These are phyloP conservation scores for Clonostachys chloroleuca DNA, from an alignment of 2,329 filamentous ascomycete genomes.

Conservation along the genomic window DNA sequence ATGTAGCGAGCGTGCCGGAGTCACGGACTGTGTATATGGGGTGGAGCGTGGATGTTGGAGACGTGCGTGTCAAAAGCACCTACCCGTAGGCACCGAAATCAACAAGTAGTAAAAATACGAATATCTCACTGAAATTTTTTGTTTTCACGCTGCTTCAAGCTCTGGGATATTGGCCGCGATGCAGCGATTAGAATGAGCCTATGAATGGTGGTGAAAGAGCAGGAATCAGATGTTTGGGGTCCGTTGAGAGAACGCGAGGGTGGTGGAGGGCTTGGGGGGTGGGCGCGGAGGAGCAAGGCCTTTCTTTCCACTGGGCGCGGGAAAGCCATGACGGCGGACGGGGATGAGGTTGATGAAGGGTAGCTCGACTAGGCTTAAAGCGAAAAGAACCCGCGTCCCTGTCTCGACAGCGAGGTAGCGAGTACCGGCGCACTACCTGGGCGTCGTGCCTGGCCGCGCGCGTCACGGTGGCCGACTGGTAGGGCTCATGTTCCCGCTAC, in stretches of 20 bases:
- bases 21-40: too few species aligned
- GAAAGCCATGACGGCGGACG: constrained; percentile 11
- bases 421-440: background rate
- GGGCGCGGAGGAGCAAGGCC: constrained; percentile 10
- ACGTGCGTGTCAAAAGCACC: too few species aligned
- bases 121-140: too few species aligned
- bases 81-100: too few species aligned
- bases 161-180: background rate
- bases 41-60: too few species aligned
- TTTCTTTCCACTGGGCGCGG: constrained; percentile 16
- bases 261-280: constrained; percentile 14
- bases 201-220: constrained; percentile 48
- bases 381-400: too few species aligned
- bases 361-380: background rate
- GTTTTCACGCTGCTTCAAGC: background rate
- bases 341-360: background rate
- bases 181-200: constrained; percentile 58
- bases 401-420: background rate
- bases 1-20: too few species aligned
- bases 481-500: background rate
- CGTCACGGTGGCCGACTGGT: background rate
- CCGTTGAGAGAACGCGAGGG: constrained; percentile 22
- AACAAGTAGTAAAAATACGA: too few species aligned
- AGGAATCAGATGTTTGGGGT: constrained; percentile 16
- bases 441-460: background rate